Evolutionary conservation across 805 yeast genomes (phyloP).

Genomic region (Monosporozyma yasuniensis): DNA sequence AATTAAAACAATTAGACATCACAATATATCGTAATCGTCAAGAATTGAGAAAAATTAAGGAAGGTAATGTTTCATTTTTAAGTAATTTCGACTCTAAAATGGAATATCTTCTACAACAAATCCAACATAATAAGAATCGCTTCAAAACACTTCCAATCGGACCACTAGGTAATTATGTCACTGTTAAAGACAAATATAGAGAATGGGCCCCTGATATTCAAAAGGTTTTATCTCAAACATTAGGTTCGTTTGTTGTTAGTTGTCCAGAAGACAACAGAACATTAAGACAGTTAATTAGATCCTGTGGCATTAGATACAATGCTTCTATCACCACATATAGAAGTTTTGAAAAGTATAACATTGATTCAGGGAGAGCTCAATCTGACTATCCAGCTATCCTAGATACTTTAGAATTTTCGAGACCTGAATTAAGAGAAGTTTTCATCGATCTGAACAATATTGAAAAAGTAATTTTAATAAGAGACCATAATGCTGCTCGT

Average conservation of each 20-base stretch:
- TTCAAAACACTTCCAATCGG: conserved; percentile 59
- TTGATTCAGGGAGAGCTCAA: conserved; percentile 36
- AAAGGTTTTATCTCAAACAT: conserved; percentile 37
- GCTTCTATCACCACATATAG: conserved; percentile 40
- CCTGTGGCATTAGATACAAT: conserved; percentile 29
- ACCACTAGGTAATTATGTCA: conserved; percentile 61
- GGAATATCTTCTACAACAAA: conserved; percentile 34
- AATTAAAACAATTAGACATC: conserved; percentile 8
- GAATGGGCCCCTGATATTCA: conserved; percentile 58
- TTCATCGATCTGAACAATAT: conserved; percentile 55
- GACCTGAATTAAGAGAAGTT: conserved; percentile 47
- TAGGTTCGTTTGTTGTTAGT: conserved; percentile 61
- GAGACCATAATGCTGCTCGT: conserved; percentile 45
- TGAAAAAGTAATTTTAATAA: conserved; percentile 50
- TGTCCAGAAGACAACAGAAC: conserved; percentile 48
- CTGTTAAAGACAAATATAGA: conserved; percentile 44
- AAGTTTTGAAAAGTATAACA: conserved; percentile 37
- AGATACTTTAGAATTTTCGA: conserved; percentile 50
- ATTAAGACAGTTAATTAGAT: conserved; percentile 31
- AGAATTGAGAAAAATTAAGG: conserved; percentile 22
- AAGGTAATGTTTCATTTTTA: conserved; percentile 26
- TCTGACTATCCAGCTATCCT: conserved; percentile 39
- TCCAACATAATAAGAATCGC: conserved; percentile 27
- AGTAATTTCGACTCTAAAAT: conserved; percentile 46
- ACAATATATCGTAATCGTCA: conserved; percentile 10